Conservation (phyloP, 2,329 filamentous ascomycete species). For the Immersiporthe knoxdaviesiana region DNA sequence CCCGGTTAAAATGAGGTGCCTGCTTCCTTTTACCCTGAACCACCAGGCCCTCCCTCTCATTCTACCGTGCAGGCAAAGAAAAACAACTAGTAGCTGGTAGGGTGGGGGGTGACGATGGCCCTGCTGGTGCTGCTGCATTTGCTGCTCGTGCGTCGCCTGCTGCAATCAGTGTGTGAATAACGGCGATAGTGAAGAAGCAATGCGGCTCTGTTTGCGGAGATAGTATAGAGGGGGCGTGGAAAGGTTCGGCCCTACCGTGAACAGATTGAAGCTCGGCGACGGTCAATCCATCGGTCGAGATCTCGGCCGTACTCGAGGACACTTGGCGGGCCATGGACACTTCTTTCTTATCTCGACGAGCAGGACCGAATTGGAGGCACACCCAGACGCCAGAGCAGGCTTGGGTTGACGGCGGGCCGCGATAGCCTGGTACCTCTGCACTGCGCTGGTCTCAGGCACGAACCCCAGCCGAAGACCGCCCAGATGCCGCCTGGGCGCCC, state of each 20-base stretch:
- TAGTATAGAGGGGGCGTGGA: background rate
- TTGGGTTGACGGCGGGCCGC: conserved; percentile 20
- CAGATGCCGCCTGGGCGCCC: background rate
- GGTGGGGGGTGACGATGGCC: background rate
- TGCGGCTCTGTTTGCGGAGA: conserved; percentile 12
- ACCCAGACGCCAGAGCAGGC: conserved; percentile 16
- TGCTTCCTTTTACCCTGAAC: conserved; percentile 3
- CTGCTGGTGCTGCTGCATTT: background rate
- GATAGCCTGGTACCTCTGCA: conserved; percentile 23
- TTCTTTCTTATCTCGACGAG: conserved; percentile 22
- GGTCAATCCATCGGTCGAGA: conserved; percentile 27
- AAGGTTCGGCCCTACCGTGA: background rate
- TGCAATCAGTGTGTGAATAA: background rate
- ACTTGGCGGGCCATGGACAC: conserved; percentile 25
- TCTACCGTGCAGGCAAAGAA: background rate
- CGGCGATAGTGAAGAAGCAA: background rate
- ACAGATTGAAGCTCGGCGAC: conserved; percentile 16
- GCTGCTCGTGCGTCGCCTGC: background rate
- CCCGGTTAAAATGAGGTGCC: conserved; percentile 18
- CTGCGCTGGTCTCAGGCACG: too few relatives aligned
- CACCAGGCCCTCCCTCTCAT: background rate
- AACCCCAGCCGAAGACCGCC: background rate
- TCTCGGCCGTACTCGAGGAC: conserved; percentile 30
- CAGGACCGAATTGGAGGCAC: conserved; percentile 27
- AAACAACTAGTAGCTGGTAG: too few relatives aligned